A percentile compares a stretch with the other conserved stretches of the same genome.
Evolutionary conservation across 2,329 filamentous ascomycete species (phyloP).

Genomic region (Simplicillium sp.): DNA sequence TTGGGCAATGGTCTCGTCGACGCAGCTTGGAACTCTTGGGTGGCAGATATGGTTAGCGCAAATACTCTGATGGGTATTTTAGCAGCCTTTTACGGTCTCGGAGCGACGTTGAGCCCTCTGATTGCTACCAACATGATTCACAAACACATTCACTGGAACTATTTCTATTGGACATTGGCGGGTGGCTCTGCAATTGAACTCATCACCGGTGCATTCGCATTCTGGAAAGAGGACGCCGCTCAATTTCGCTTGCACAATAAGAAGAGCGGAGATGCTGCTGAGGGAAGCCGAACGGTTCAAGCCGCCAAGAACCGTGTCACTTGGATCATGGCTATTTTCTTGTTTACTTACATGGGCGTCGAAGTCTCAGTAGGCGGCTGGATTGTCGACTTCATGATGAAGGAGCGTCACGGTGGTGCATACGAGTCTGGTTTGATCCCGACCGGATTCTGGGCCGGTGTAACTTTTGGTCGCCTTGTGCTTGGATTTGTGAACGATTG

Average conservation of each 20-base stretch:
- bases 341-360: conserved; percentile 65
- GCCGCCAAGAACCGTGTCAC: conserved; percentile 41
- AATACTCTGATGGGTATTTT: conserved; percentile 59
- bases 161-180: conserved; percentile 45
- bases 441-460: conserved; percentile 69
- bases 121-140: conserved; percentile 60
- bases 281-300: conserved; percentile 21
- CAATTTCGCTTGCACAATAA: conserved; percentile 36
- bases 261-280: conserved; percentile 11
- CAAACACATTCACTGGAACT: conserved; percentile 51
- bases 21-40: conserved; percentile 37
- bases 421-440: conserved; percentile 62
- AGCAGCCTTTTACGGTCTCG: conserved; percentile 56
- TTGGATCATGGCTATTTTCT: conserved; percentile 58
- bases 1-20: conserved; percentile 58
- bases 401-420: conserved; percentile 51
- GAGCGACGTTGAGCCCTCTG: conserved; percentile 52
- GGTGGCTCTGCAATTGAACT: conserved; percentile 46
- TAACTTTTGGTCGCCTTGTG: conserved; percentile 56
- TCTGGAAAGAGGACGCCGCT: conserved; percentile 49
- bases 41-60: conserved; percentile 56
- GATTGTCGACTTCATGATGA: conserved; percentile 73
- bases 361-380: conserved; percentile 67
- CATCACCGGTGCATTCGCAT: conserved; percentile 35
- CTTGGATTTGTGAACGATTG: conserved; percentile 60